Base-by-base conservation (phyloP, 192 early-diverging fungal species). In the Entrophospora sp. region DNA sequence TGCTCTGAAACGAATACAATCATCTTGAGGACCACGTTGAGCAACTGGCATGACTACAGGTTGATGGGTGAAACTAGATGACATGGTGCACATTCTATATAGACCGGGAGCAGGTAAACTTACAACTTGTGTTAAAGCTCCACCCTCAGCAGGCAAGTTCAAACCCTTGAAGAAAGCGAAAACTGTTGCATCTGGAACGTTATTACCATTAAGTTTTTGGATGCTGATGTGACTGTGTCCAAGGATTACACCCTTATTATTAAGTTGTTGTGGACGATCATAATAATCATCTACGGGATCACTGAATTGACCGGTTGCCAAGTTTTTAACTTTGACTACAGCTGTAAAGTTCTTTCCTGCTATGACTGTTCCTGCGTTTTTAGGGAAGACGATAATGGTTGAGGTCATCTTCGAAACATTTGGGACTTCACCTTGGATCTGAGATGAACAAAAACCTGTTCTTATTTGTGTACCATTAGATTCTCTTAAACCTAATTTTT, bases 1-100 rank as follows among this genome's bases (percentile, higher is more conserved):
- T n/a, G n/a, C n/a, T n/a, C n/a, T n/a, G n/a, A n/a, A n/a, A 34
- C 66, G 61, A 31, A 68, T 61, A 35, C 66, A 68, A 24, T 68
- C 66, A 22, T 68, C 66, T 51, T 68, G 66, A 14, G 66, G 4
- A 24, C 66, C 66, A 30, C 66, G 61, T 32, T 62, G 66, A 16
- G 66, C 66, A 5, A 68, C 66, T 5, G 66, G 66, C 66, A 68
- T 68, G 14, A 68, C 2, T 0, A 68, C 59, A 22, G 58, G 22
- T 30, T 60, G 56, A 46, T 68, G 66, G 36, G 34, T 7, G 3
- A 30, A 32, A 14, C 24, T 20, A 51, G 28, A 7, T 3, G 14
- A 18, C 51, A 68, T 64, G 10, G 66, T 40, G 38, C 66, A 68
- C 5, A 68, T 34, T 16, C 66, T 42, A n/a, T 60, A 64, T 12